Evolutionary conservation across 2,329 filamentous ascomycete species (phyloP).

Genomic region (Plectosphaerella plurivora): DNA sequence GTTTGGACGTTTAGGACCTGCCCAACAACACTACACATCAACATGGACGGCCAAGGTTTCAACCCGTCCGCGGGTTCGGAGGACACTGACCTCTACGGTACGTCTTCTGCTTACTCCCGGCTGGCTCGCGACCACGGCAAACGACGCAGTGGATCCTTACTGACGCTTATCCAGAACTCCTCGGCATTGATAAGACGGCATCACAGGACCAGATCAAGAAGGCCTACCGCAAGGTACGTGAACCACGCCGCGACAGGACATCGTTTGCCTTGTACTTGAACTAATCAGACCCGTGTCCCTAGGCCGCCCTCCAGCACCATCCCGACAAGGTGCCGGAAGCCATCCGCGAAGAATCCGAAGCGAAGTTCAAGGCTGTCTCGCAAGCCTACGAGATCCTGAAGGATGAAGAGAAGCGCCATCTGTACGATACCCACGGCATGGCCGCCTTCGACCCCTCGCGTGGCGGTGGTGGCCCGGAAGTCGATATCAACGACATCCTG

Average conservation of each 20-base stretch:
- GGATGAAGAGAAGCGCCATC: slow-evolving; percentile 86
- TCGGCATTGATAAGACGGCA: slow-evolving; percentile 69
- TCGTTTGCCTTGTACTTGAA: not conserved
- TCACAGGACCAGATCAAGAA: slow-evolving; percentile 84
- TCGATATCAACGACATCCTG: slow-evolving; percentile 88
- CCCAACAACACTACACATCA: slow-evolving; percentile 7
- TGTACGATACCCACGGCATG: slow-evolving; percentile 96
- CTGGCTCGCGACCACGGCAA: too few relatives aligned
- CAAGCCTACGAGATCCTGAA: slow-evolving; percentile 97
- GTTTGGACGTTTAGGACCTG: not conserved
- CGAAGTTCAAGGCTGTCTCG: slow-evolving; percentile 87
- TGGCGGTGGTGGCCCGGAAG: slow-evolving; percentile 62
- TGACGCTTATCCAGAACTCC: slow-evolving; percentile 56
- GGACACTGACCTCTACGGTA: slow-evolving; percentile 60
- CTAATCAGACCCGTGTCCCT: slow-evolving; percentile 11
- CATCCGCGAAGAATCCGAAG: slow-evolving; percentile 78
- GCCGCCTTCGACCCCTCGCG: slow-evolving; percentile 80
- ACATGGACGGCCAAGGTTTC: slow-evolving; percentile 13
- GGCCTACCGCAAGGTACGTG: slow-evolving; percentile 83
- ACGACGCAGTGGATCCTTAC: slow-evolving; percentile 9
- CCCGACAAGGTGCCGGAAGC: slow-evolving; percentile 93
- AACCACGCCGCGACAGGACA: slow-evolving; percentile 1
- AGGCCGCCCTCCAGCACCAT: slow-evolving; percentile 85
- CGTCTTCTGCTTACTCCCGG: slow-evolving; percentile 11
- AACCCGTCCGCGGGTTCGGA: slow-evolving; percentile 16